Evolutionary conservation across 108 stramenopile genomes (phyloP).

Genomic region (Nitzschia sp.): DNA sequence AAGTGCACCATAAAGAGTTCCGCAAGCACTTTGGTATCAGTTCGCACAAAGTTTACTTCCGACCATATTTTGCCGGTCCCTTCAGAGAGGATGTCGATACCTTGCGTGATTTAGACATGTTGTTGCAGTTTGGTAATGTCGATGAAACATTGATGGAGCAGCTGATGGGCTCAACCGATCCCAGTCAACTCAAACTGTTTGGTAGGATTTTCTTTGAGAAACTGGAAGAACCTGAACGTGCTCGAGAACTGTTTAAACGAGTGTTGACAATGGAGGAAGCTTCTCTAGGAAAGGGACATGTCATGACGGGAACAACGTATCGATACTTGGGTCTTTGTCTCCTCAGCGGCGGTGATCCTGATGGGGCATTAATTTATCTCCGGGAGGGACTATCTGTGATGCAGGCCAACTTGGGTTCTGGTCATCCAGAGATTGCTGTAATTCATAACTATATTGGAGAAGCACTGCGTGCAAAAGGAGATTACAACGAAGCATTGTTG

Average conservation of each 20-base stretch:
- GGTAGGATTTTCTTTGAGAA: constrained; percentile 36
- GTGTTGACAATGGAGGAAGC: constrained; percentile 38
- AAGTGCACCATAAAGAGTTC: constrained; percentile 40
- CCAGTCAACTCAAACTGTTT: constrained; percentile 36
- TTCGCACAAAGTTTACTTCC: constrained; percentile 28
- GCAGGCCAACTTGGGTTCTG: constrained; percentile 19
- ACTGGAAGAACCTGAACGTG: constrained; percentile 26
- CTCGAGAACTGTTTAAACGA: constrained; percentile 35
- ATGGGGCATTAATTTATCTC: constrained; percentile 31
- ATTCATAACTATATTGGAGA: constrained; percentile 27
- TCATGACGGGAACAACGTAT: constrained; percentile 31
- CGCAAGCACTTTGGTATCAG: constrained; percentile 27
- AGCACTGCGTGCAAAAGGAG: constrained; percentile 24
- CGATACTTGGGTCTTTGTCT: constrained; percentile 25
- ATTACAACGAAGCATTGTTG: constrained; percentile 32
- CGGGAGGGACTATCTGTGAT: constrained; percentile 22
- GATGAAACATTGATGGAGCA: constrained; percentile 35
- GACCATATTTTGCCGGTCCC: constrained; percentile 29
- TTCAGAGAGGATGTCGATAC: constrained; percentile 16
- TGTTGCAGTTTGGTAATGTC: constrained; percentile 25
- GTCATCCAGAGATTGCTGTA: constrained; percentile 31
- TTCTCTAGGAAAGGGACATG: constrained; percentile 22
- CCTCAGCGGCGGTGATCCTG: constrained; percentile 28
- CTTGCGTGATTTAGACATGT: constrained; percentile 35
- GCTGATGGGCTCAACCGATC: constrained; percentile 26